These are phyloP conservation scores for Didymellaceae sp. DNA, from an alignment of 2,329 filamentous ascomycete genomes.

Conservation along the genomic window DNA sequence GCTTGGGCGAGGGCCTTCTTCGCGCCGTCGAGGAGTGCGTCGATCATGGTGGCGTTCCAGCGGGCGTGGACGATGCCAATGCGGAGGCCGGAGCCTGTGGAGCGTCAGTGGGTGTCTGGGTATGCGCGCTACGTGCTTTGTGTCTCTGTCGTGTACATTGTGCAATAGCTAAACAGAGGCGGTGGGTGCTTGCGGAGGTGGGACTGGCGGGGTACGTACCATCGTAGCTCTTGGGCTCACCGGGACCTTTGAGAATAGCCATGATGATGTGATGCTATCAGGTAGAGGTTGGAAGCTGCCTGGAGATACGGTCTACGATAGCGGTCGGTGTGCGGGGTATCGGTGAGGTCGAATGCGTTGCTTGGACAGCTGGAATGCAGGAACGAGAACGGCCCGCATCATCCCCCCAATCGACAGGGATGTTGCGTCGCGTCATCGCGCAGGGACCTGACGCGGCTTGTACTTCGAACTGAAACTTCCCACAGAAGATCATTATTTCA, in stretches of 20 bases:
- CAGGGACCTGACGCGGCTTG: background rate
- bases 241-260: slow-evolving; percentile 68
- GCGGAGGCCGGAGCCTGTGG: slow-evolving; percentile 67
- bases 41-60: slow-evolving; percentile 91
- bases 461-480: slow-evolving; percentile 12
- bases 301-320: slow-evolving; percentile 10
- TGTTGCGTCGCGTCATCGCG: slow-evolving; percentile 16
- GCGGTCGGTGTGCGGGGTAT: slow-evolving; percentile 9
- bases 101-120: slow-evolving; percentile 10
- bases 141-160: background rate
- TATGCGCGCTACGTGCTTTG: too few species aligned
- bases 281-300: slow-evolving; percentile 6
- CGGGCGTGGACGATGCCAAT: slow-evolving; percentile 95
- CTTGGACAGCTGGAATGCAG: slow-evolving; percentile 35
- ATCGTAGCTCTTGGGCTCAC: slow-evolving; percentile 63
- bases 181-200: slow-evolving; percentile 8
- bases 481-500: slow-evolving; percentile 14
- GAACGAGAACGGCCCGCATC: slow-evolving; percentile 26
- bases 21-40: slow-evolving; percentile 80
- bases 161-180: background rate
- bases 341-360: slow-evolving; percentile 5
- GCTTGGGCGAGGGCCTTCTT: slow-evolving; percentile 77
- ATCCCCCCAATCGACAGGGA: slow-evolving; percentile 20
- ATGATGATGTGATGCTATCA: slow-evolving; percentile 38
- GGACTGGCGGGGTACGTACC: slow-evolving; percentile 51